These are phyloP conservation scores for Talaromyces wortmannii DNA, from an alignment of 495 filamentous ascomycete genomes.

Conservation along the genomic window DNA sequence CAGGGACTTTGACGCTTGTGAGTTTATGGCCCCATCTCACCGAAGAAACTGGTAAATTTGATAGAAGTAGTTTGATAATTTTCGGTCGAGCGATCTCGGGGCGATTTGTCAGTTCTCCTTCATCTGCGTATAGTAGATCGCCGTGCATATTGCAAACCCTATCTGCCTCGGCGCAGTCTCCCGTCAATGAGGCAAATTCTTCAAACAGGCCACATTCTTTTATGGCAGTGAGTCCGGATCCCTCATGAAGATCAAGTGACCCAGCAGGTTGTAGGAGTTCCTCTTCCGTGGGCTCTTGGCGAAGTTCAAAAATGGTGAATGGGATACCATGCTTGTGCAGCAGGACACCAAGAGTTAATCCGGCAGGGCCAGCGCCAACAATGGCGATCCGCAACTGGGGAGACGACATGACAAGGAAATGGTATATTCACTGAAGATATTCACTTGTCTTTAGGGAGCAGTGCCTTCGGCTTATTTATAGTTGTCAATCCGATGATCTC, in stretches of 20 bases:
- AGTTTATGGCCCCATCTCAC: constrained; percentile 18
- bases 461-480: no score
- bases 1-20: constrained; percentile 9
- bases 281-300: constrained; percentile 16
- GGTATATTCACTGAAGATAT: neutral
- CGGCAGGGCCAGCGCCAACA: constrained; percentile 50
- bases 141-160: constrained; percentile 21
- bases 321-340: constrained; percentile 37
- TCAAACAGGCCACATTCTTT: constrained; percentile 40
- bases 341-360: constrained; percentile 48
- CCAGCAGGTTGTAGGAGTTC: constrained; percentile 29
- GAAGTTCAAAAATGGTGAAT: constrained; percentile 43
- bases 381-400: constrained; percentile 25
- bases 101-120: neutral
- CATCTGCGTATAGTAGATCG: neutral
- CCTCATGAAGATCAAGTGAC: constrained; percentile 46
- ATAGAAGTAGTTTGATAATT: constrained; percentile 18
- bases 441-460: no score
- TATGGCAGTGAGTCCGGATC: constrained; percentile 44
- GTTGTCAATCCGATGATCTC: no score
- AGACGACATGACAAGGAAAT: neutral
- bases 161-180: constrained; percentile 32
- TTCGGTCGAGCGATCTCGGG: constrained; percentile 20
- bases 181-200: constrained; percentile 32
- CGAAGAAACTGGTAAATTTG: constrained; percentile 6